Percentiles rank a stretch among this genome's conserved stretches.
Conservation (phyloP, 2,329 filamentous ascomycete species). For the Alternaria triticina region DNA sequence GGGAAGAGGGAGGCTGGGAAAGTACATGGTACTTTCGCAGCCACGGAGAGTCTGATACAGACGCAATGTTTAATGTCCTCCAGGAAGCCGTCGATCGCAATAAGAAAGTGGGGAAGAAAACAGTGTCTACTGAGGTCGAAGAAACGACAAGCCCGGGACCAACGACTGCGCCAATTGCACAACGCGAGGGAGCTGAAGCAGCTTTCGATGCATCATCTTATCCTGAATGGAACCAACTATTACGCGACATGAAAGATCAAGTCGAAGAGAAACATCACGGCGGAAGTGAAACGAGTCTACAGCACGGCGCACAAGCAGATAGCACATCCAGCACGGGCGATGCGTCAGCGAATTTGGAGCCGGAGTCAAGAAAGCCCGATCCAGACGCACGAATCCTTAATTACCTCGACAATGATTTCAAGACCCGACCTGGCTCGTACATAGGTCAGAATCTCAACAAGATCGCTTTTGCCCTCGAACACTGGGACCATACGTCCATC, state of each 20-base stretch:
- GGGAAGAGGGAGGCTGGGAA: too few species aligned
- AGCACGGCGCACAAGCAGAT: background rate
- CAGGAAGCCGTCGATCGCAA: background rate
- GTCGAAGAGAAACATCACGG: background rate
- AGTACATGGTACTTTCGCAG: background rate
- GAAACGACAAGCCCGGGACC: background rate
- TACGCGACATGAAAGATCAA: background rate
- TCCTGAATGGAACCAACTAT: too few species aligned
- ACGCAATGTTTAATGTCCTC: constrained; percentile 10
- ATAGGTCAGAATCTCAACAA: constrained; percentile 14
- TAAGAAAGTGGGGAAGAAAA: too few species aligned
- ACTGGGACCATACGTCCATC: background rate
- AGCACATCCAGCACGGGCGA: too few species aligned
- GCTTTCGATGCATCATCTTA: background rate
- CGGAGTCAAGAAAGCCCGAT: background rate
- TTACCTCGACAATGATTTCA: constrained; percentile 18
- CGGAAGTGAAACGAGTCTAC: too few species aligned
- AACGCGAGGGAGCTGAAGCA: rapidly evolving
- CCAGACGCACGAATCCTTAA: constrained; percentile 7
- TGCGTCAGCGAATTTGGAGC: background rate
- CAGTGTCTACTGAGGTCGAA: too few species aligned
- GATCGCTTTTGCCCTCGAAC: constrained; percentile 15
- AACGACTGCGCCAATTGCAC: background rate
- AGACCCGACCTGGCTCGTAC: constrained; percentile 23
- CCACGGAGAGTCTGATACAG: background rate